Evolutionary conservation across 2,329 filamentous ascomycete species (phyloP).

Genomic region (Penicillium sp.): DNA sequence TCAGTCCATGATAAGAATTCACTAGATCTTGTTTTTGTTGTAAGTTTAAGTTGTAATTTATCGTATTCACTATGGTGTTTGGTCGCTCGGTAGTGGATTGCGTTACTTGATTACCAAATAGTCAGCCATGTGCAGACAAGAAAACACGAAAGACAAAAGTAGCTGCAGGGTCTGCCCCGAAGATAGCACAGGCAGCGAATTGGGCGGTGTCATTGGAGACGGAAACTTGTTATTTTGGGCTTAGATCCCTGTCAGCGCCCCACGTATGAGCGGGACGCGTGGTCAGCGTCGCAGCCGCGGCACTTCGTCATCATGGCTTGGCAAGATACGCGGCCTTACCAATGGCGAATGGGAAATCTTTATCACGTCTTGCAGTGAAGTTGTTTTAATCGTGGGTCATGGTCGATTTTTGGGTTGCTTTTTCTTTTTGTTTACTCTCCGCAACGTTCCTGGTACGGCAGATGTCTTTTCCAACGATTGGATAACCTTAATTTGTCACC

Average conservation of each 20-base stretch:
- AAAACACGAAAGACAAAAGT: neutral
- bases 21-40: too few relatives aligned
- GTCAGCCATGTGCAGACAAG: neutral
- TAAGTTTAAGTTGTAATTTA: too few relatives aligned
- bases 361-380: neutral
- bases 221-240: neutral
- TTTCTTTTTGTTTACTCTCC: neutral
- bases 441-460: neutral
- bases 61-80: too few relatives aligned
- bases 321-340: neutral
- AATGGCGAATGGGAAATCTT: neutral
- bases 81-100: too few relatives aligned
- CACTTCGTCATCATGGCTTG: neutral
- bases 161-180: neutral
- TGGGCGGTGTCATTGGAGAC: neutral
- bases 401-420: neutral
- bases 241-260: neutral
- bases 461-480: neutral
- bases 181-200: neutral
- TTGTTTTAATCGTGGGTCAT: neutral
- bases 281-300: neutral
- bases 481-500: neutral
- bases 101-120: too few relatives aligned
- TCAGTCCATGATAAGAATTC: too few relatives aligned
- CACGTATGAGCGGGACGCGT: neutral